phyloP scores from a whole-genome alignment of 345 rosid species.

The Mallotus nudiflorus region DNA sequence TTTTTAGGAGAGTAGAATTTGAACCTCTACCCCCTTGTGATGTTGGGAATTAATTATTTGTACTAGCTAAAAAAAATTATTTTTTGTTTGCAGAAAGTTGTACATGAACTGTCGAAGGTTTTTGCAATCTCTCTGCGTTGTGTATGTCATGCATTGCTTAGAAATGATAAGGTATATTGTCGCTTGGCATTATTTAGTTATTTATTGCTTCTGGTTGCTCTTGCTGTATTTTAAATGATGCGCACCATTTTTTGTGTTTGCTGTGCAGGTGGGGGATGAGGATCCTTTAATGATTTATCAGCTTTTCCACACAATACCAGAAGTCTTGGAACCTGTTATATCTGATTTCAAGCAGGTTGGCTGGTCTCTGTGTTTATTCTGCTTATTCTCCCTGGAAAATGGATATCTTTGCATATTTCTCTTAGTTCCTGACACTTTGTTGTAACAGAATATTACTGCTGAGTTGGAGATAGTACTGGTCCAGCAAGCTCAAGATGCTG shows the following conservation, averaged over 20 bases:
- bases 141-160: slow-evolving; percentile 83
- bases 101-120: slow-evolving; percentile 70
- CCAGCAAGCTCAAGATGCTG: slow-evolving; percentile 94
- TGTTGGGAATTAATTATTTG: too few species aligned
- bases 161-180: slow-evolving; percentile 75
- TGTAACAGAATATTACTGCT: slow-evolving; percentile 83
- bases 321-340: slow-evolving; percentile 86
- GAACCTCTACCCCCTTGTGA: too few species aligned
- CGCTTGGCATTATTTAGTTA: background rate
- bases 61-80: too few species aligned
- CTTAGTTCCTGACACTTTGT: slow-evolving; percentile 8
- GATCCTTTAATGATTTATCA: slow-evolving; percentile 96
- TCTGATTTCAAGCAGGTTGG: slow-evolving; percentile 83
- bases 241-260: too few species aligned
- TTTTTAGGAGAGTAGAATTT: too few species aligned
- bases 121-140: slow-evolving; percentile 68
- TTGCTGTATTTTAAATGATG: background rate
- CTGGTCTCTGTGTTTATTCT: slow-evolving; percentile 17
- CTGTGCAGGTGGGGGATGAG: slow-evolving; percentile 63
- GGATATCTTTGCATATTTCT: slow-evolving; percentile 1
- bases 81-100: slow-evolving; percentile 73
- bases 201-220: background rate
- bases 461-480: slow-evolving; percentile 84
- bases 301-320: slow-evolving; percentile 69
- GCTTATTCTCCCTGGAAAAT: background rate